Percentiles rank a stretch among this genome's conserved stretches.
phyloP scores from a whole-genome alignment of 306 rosid species.

The Acacia acuminata region DNA sequence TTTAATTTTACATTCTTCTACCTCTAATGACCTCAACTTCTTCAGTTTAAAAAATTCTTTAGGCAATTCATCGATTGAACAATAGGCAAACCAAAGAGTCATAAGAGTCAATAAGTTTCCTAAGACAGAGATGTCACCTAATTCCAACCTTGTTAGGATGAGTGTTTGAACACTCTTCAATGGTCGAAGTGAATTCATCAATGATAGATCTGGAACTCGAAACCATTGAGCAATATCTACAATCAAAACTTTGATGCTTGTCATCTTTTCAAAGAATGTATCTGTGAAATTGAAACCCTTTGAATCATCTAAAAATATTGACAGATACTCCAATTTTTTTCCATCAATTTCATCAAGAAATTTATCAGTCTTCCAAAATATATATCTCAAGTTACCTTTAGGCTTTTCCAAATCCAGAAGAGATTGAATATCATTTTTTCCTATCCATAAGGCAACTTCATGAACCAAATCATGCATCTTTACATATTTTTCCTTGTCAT shows the following conservation, averaged over 20 bases:
- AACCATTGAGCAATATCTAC: neutral
- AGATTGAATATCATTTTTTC: neutral
- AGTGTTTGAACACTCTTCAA: neutral
- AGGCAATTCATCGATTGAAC: constrained; percentile 34
- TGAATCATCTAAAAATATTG: neutral
- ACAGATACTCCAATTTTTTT: constrained; percentile 11
- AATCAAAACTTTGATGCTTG: constrained; percentile 10
- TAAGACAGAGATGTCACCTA: constrained; percentile 17
- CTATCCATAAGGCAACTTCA: neutral
- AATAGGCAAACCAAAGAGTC: neutral
- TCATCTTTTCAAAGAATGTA: constrained; percentile 2
- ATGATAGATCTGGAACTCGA: neutral
- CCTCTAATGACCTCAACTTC: constrained; percentile 21
- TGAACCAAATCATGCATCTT: constrained; percentile 37
- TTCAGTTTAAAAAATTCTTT: neutral
- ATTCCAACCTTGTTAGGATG: fast-evolving
- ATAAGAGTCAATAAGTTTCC: constrained; percentile 20
- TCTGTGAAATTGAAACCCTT: neutral
- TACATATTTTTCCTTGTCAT: neutral
- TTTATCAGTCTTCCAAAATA: neutral
- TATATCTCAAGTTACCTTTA: neutral
- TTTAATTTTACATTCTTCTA: constrained; percentile 2
- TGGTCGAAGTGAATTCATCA: neutral
- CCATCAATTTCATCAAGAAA: neutral
- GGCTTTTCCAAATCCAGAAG: neutral